Evolutionary conservation across 1,139 yeast genomes (phyloP).

Genomic region (Suhomyces choctaworum): DNA sequence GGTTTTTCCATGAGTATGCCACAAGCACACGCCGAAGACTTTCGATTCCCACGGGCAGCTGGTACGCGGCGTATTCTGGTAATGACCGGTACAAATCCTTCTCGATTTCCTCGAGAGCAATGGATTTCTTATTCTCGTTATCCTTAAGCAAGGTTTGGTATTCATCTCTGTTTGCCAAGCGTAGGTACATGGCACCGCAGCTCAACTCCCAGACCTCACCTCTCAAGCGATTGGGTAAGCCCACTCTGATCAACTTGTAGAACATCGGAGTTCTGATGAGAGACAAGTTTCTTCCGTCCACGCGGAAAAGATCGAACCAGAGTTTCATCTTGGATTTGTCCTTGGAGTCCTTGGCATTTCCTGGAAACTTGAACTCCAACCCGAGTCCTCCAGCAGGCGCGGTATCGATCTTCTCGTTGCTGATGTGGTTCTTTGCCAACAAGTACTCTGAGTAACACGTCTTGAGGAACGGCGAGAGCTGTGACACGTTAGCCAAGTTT

Average conservation of each 20-base stretch:
- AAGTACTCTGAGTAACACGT: constrained; percentile 86
- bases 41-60: constrained; percentile 77
- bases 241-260: constrained; percentile 81
- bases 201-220: constrained; percentile 97
- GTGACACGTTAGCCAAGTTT: constrained; percentile 62
- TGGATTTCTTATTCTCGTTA: constrained; percentile 62
- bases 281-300: constrained; percentile 83
- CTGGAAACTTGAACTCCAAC: constrained; percentile 80
- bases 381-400: constrained; percentile 88
- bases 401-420: constrained; percentile 44
- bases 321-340: constrained; percentile 86
- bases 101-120: constrained; percentile 95
- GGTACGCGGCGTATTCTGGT: constrained; percentile 96
- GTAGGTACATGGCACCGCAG: constrained; percentile 78
- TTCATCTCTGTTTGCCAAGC: constrained; percentile 62
- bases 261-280: constrained; percentile 74
- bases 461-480: constrained; percentile 63
- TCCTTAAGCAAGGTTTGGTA: constrained; percentile 60
- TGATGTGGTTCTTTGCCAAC: constrained; percentile 57
- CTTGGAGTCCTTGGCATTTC: constrained; percentile 72
- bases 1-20: constrained; percentile 96
- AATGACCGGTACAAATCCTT: constrained; percentile 91
- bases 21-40: constrained; percentile 84
- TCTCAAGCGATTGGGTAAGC: constrained; percentile 85
- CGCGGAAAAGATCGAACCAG: constrained; percentile 88